Conservation (phyloP, 192 early-diverging fungal species). For the Coemansia brasiliensis region DNA sequence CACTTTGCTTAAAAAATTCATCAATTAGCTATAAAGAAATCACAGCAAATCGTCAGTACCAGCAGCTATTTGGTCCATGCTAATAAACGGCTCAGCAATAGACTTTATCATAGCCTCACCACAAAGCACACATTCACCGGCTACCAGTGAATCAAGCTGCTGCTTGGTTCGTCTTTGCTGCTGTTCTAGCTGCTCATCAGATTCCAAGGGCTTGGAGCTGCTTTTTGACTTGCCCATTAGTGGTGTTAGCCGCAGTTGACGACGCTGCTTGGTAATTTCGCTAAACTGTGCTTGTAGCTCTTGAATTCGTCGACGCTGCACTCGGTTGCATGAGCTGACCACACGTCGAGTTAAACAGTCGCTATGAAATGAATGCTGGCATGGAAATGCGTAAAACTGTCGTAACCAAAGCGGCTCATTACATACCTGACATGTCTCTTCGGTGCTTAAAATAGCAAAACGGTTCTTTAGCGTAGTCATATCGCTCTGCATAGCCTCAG, state of each 20-base stretch:
- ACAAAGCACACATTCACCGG: slow-evolving; percentile 90
- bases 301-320: slow-evolving; percentile 49
- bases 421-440: slow-evolving; percentile 81
- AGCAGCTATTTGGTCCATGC: slow-evolving; percentile 15
- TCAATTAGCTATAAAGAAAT: too few relatives aligned
- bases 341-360: slow-evolving; percentile 84
- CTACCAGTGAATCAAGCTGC: slow-evolving; percentile 75
- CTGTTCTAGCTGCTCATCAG: slow-evolving; percentile 50
- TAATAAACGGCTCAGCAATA: slow-evolving; percentile 79
- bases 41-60: too few relatives aligned
- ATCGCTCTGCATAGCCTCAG: slow-evolving; percentile 90
- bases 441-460: slow-evolving; percentile 49
- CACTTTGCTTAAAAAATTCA: too few relatives aligned
- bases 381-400: slow-evolving; percentile 94
- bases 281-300: slow-evolving; percentile 48
- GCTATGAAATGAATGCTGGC: slow-evolving; percentile 91
- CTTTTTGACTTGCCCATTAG: slow-evolving; percentile 14
- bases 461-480: slow-evolving; percentile 82
- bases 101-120: slow-evolving; percentile 94
- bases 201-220: slow-evolving; percentile 13
- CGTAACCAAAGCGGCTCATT: slow-evolving; percentile 73
- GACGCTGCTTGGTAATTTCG: slow-evolving; percentile 37
- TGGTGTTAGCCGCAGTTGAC: slow-evolving; percentile 36
- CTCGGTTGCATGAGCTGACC: slow-evolving; percentile 41
- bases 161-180: slow-evolving; percentile 53